Conservation (phyloP, 116 monocot genomes). For the Cymodocea nodosa region DNA sequence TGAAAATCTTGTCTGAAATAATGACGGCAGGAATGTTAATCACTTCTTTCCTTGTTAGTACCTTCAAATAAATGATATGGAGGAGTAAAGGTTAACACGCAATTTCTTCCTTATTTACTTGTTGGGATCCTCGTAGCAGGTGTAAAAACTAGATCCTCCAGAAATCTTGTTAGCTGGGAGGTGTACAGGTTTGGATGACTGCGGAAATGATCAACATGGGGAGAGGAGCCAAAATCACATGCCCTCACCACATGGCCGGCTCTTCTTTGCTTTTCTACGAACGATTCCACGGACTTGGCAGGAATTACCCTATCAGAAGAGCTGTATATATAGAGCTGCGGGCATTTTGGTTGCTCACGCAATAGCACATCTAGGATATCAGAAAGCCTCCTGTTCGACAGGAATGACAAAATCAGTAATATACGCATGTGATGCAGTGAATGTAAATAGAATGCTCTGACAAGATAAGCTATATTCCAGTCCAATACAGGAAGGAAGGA, state of each 20-base stretch:
- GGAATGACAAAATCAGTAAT: too few species aligned
- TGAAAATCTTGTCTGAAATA: background rate
- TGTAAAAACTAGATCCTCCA: constrained; percentile 60
- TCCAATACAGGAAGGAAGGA: too few species aligned
- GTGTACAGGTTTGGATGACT: constrained; percentile 63
- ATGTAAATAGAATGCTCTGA: too few species aligned
- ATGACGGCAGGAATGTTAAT: background rate
- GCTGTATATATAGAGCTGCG: constrained; percentile 88
- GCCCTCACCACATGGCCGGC: constrained; percentile 73
- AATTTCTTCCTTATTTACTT: background rate
- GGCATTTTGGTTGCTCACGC: constrained; percentile 76
- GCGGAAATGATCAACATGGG: constrained; percentile 95
- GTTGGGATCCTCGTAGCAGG: constrained; percentile 23
- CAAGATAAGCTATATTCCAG: too few species aligned
- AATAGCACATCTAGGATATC: constrained; percentile 58
- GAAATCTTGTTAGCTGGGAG: constrained; percentile 59
- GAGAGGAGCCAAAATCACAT: constrained; percentile 74
- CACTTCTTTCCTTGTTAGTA: background rate
- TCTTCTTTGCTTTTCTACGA: constrained; percentile 52
- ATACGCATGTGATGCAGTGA: too few species aligned
- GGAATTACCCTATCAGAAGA: constrained; percentile 93
- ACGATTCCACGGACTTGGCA: constrained; percentile 64
- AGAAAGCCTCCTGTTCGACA: constrained; percentile 48
- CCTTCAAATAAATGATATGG: background rate
- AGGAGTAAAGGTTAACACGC: background rate